Conservation (phyloP, 257 asterid genomes). For the Scutellaria galericulata region DNA sequence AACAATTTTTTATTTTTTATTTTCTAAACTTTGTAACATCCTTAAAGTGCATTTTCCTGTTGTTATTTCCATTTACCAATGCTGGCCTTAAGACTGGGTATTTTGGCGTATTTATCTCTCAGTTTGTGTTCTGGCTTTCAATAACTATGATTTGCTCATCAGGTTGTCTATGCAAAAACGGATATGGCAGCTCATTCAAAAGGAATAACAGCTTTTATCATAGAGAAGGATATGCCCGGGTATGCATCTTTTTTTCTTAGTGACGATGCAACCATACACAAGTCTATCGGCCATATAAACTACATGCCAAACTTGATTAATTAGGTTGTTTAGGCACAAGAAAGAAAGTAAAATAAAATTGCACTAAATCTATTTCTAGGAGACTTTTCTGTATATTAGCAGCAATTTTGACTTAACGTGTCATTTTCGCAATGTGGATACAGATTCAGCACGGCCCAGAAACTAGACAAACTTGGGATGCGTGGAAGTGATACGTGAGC, state of each 20-base stretch:
- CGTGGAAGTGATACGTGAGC: conserved; percentile 99
- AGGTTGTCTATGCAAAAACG: conserved; percentile 98
- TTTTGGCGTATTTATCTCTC: not conserved
- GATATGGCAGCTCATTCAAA: conserved; percentile 76
- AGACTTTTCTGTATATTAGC: not conserved
- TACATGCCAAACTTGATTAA: conserved; percentile 3
- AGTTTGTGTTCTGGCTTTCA: conserved; percentile 8
- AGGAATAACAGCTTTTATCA: conserved; percentile 97
- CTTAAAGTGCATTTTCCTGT: not conserved
- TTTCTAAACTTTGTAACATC: not conserved
- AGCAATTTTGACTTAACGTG: conserved; percentile 28
- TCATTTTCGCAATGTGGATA: conserved; percentile 40
- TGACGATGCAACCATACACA: conserved; percentile 5
- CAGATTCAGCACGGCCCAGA: conserved; percentile 99
- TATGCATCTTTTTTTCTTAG: conserved; percentile 51
- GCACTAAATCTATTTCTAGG: not conserved
- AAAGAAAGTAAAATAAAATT: not conserved
- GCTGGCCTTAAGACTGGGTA: conserved; percentile 10
- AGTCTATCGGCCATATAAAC: conserved; percentile 11
- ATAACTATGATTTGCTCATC: conserved; percentile 42
- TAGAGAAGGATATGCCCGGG: conserved; percentile 97
- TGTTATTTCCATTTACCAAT: conserved; percentile 9
- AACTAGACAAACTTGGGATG: conserved; percentile 98
- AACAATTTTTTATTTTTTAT: no score
- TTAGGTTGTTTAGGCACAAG: not conserved